These are phyloP conservation scores for Camillea tinctor DNA, from an alignment of 2,329 filamentous ascomycete species.

Conservation along the genomic window DNA sequence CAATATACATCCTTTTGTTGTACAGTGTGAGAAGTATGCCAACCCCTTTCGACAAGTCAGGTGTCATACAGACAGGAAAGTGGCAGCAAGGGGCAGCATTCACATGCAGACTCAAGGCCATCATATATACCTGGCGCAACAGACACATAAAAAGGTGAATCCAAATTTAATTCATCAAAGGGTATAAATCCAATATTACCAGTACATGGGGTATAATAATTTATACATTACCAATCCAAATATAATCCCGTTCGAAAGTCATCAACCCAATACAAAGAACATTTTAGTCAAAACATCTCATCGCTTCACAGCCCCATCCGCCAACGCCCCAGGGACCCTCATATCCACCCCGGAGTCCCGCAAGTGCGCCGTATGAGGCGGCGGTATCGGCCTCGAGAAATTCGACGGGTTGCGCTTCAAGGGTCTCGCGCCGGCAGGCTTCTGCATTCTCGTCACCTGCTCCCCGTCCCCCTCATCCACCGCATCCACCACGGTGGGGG, in stretches of 20 bases:
- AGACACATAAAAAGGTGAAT: too few relatives aligned
- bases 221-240: conserved; percentile 12
- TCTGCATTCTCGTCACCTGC: conserved; percentile 9
- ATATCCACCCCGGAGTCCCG: conserved; percentile 13
- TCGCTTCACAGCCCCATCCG: conserved; percentile 1
- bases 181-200: too few relatives aligned
- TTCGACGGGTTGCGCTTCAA: conserved; percentile 23
- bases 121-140: too few relatives aligned
- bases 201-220: conserved; percentile 1
- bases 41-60: too few relatives aligned
- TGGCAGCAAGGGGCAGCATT: too few relatives aligned
- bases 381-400: conserved; percentile 25
- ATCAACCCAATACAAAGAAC: neutral
- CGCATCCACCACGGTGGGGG: conserved; percentile 2
- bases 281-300: neutral
- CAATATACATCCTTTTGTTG: too few relatives aligned
- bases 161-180: too few relatives aligned
- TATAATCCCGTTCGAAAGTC: neutral
- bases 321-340: conserved; percentile 10
- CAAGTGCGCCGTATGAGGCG: conserved; percentile 3
- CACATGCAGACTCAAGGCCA: too few relatives aligned
- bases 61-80: too few relatives aligned
- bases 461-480: neutral
- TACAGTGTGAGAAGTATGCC: too few relatives aligned
- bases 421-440: conserved; percentile 8